Conservation (phyloP, 768 basidiomycete genomes). For the Russula earlei region DNA sequence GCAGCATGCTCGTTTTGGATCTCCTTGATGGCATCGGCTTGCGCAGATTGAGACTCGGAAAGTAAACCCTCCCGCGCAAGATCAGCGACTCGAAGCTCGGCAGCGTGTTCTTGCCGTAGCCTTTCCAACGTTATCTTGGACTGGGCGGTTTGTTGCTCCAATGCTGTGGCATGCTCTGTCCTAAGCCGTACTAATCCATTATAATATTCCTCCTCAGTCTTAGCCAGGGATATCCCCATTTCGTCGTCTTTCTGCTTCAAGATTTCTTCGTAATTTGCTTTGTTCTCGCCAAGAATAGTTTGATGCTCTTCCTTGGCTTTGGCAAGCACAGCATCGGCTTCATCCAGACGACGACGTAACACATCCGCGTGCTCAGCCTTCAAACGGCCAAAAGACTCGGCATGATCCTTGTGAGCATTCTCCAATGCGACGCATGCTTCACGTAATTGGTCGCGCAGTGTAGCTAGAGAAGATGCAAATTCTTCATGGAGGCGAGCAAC, state of each 20-base stretch:
- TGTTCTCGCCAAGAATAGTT: constrained; percentile 39
- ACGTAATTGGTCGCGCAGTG: constrained; percentile 27
- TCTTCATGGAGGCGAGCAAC: constrained; percentile 41
- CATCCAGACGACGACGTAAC: constrained; percentile 43
- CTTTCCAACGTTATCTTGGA: constrained; percentile 55
- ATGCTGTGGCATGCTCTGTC: constrained; percentile 54
- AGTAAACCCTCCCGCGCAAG: constrained; percentile 66
- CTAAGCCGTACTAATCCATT: constrained; percentile 72
- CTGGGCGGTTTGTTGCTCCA: constrained; percentile 54
- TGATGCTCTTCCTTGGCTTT: constrained; percentile 45
- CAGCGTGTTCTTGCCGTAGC: constrained; percentile 67
- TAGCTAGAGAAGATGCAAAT: constrained; percentile 33
- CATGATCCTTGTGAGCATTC: constrained; percentile 43
- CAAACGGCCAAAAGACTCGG: constrained; percentile 50
- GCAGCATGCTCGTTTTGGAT: constrained; percentile 67
- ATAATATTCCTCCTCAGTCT: constrained; percentile 76
- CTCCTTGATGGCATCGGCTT: constrained; percentile 47
- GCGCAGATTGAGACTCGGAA: constrained; percentile 64
- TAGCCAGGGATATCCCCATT: constrained; percentile 45
- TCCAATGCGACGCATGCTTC: constrained; percentile 26
- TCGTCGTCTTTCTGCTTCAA: constrained; percentile 56
- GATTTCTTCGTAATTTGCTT: constrained; percentile 43
- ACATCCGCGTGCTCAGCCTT: constrained; percentile 30
- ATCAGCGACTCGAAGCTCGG: constrained; percentile 63
- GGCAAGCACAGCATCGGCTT: constrained; percentile 40